Base-by-base conservation (phyloP, 345 rosid genomes). In the Citropsis articulata region DNA sequence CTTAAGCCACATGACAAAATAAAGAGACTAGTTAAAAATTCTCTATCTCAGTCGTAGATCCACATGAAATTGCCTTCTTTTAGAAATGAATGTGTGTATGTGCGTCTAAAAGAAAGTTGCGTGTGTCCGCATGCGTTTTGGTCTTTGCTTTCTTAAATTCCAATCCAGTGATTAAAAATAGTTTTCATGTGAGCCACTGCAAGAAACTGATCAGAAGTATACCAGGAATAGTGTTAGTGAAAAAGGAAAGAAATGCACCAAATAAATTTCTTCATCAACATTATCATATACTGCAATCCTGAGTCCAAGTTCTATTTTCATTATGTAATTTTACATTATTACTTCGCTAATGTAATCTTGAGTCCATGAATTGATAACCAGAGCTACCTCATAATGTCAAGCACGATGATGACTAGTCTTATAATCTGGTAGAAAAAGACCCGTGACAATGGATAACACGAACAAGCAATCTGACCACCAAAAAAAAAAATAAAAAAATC, bases 401-500 rank as follows among this genome's bases (percentile, higher is more conserved):
- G 36, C 64, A 67, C 9, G 14, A 67, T 36, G 65, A 66, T 66
- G 65, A 66, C 28, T 25, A 27, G 38, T 28, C 30, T 27, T 45
- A 22, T 45, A 62, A 65, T 53, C 5, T 42, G 24, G 36, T 35
- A 21, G 21, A 30, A 53, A 53, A 45, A 60, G 4, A 31, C 22
- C 14, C 55, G 64, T 50, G 40, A 61, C 14, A 31, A 30, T 6
- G 19, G 6, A 59, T 16, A 60, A 28, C 21, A 12, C 40, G 64
- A 45, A 75, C 14, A 65, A 75, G 16, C 6, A 61, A 77, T 22
- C 28, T 9, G 56, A 75, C 25, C 53, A 78, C 50, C 16, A 2
- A 10, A 42, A 42, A 24, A 63, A 60, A 50, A 86, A 30, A 76
- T 48, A 70, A 73, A 56, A 70, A 1, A 40, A 0, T 65, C 27